Conservation (phyloP, 108 stramenopile species). For the Cyclotella atomus region DNA sequence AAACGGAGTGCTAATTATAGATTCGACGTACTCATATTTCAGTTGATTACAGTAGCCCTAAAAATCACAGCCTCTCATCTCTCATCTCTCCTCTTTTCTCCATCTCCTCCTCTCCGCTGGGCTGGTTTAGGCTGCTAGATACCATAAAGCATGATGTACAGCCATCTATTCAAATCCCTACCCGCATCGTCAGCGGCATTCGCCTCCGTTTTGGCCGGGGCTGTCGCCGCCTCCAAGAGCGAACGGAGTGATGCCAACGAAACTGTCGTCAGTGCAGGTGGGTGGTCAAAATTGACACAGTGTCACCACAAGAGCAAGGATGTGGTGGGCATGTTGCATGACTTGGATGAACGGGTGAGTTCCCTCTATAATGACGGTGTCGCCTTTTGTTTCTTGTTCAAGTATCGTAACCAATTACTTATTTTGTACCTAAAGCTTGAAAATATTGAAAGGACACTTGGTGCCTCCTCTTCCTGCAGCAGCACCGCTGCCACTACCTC, state of each 20-base stretch:
- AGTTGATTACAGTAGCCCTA: too few species aligned
- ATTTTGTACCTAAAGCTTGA: neutral
- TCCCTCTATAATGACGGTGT: neutral
- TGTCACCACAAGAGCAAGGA: neutral
- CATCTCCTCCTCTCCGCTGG: too few species aligned
- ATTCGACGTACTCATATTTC: too few species aligned
- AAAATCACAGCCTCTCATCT: too few species aligned
- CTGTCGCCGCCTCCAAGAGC: neutral
- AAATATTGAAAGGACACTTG: slow-evolving; percentile 3
- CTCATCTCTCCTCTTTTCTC: too few species aligned
- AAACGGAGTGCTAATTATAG: too few species aligned
- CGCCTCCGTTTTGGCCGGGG: neutral
- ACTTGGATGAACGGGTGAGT: neutral
- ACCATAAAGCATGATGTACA: neutral
- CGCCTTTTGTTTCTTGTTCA: neutral
- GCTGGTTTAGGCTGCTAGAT: too few species aligned
- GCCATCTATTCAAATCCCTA: neutral
- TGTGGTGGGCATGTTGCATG: slow-evolving; percentile 5
- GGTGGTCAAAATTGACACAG: too few species aligned
- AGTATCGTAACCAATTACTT: too few species aligned
- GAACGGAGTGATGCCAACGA: neutral
- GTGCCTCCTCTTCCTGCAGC: neutral
- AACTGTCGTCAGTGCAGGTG: too few species aligned
- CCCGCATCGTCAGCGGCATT: neutral
- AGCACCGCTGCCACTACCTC: neutral